phyloP scores from a whole-genome alignment of 1,284 basidiomycete species.

The Anthracocystis panici-leucophaei region DNA sequence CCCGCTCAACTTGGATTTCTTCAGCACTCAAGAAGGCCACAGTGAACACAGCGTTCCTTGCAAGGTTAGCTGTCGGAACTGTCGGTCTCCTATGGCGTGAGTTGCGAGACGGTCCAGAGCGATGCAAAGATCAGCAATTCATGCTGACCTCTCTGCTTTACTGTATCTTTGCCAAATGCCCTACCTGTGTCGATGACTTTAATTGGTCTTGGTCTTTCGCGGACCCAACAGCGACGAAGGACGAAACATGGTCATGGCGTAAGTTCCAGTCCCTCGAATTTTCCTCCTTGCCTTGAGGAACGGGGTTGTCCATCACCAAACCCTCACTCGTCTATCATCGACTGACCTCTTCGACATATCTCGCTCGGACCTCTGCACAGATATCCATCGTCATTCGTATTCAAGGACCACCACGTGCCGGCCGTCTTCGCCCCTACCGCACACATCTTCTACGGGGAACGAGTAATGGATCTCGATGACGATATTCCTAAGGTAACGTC shows the following conservation, averaged over 20 bases:
- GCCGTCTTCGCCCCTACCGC: conserved; percentile 40
- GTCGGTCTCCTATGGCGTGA: conserved; percentile 47
- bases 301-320: too few relatives aligned
- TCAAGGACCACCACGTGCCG: conserved; percentile 41
- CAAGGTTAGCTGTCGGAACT: conserved; percentile 54
- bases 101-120: not conserved
- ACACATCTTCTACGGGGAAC: conserved; percentile 52
- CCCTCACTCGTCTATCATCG: too few relatives aligned
- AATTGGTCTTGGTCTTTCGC: not conserved
- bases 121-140: too few relatives aligned
- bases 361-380: not conserved
- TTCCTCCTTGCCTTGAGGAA: not conserved
- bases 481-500: conserved; percentile 49
- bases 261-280: conserved; percentile 8
- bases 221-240: conserved; percentile 39
- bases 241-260: conserved; percentile 54
- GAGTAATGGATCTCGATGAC: conserved; percentile 51
- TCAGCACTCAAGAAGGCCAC: conserved; percentile 43
- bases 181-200: not conserved
- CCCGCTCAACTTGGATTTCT: conserved; percentile 48
- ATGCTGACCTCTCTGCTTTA: too few relatives aligned
- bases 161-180: not conserved
- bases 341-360: not conserved
- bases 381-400: conserved; percentile 47
- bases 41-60: conserved; percentile 49